These are phyloP conservation scores for Pseudocercospora crystallina DNA, from an alignment of 2,329 filamentous ascomycete genomes.

Conservation along the genomic window DNA sequence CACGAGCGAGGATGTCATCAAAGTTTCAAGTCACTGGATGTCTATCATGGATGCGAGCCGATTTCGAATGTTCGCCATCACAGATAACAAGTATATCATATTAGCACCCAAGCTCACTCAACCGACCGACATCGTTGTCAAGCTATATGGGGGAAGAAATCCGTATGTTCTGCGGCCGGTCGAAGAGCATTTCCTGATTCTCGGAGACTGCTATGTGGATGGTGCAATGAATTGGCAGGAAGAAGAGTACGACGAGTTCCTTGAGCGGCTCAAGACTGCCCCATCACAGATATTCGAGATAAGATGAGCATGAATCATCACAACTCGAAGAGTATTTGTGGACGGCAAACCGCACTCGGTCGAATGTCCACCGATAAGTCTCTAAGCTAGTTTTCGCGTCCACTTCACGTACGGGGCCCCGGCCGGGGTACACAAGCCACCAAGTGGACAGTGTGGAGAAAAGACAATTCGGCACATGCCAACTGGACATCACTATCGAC, in stretches of 20 bases:
- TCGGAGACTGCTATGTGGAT: conserved; percentile 3
- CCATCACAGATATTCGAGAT: neutral
- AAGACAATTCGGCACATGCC: too few species aligned
- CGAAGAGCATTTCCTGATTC: neutral
- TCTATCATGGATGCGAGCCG: neutral
- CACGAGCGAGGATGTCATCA: too few species aligned
- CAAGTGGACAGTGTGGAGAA: too few species aligned
- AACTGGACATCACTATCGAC: too few species aligned
- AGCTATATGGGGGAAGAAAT: neutral
- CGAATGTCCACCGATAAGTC: too few species aligned
- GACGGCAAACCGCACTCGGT: too few species aligned
- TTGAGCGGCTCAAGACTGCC: neutral
- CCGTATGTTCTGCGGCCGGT: neutral
- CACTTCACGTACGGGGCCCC: too few species aligned
- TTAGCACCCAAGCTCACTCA: neutral
- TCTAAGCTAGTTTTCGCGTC: too few species aligned
- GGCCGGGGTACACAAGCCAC: too few species aligned
- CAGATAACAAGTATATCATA: neutral
- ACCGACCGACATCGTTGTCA: neutral
- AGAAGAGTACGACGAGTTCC: neutral
- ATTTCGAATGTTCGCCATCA: neutral
- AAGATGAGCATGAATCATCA: too few species aligned
- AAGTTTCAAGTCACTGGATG: too few species aligned
- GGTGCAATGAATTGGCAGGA: neutral
- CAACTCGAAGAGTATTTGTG: too few species aligned